Evolutionary conservation across 345 rosid genomes (phyloP).

Genomic region (Kandelia obovata): DNA sequence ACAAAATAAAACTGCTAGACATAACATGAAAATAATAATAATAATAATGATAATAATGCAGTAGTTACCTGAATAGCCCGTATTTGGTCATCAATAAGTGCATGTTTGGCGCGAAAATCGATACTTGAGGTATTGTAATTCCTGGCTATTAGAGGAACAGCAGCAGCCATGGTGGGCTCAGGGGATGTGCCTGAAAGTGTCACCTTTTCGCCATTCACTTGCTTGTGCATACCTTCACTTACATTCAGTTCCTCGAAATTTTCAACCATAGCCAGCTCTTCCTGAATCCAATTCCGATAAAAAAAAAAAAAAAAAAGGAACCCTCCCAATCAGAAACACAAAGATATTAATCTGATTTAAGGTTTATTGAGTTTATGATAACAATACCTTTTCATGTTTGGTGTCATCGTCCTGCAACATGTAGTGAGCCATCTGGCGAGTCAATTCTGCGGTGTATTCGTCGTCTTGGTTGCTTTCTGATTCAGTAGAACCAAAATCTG

Average conservation of each 20-base stretch:
- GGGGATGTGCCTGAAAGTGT: not conserved
- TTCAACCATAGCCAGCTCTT: conserved; percentile 15
- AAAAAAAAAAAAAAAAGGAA: not conserved
- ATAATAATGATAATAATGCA: not conserved
- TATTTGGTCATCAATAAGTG: conserved; percentile 56
- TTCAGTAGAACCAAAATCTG: conserved; percentile 33
- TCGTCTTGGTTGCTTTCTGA: conserved; percentile 45
- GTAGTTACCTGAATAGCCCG: conserved; percentile 48
- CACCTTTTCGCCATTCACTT: conserved; percentile 4
- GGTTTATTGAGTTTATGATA: not conserved
- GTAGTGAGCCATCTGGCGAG: conserved; percentile 75
- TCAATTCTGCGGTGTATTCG: conserved; percentile 58
- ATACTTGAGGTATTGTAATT: conserved; percentile 3
- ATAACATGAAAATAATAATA: not conserved
- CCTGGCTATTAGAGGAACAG: conserved; percentile 5
- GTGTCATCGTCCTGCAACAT: conserved; percentile 55
- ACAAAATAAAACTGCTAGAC: not conserved
- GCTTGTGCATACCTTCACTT: conserved; percentile 12
- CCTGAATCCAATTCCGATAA: conserved; percentile 33
- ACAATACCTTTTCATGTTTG: not conserved
- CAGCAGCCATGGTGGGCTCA: conserved; percentile 4
- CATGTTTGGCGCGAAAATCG: conserved; percentile 45
- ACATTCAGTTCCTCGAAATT: conserved; percentile 35
- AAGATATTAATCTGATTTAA: not conserved
- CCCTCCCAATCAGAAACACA: conserved; percentile 4